These are phyloP conservation scores for Agrocybe pediades DNA, from an alignment of 768 basidiomycete genomes.

Conservation along the genomic window DNA sequence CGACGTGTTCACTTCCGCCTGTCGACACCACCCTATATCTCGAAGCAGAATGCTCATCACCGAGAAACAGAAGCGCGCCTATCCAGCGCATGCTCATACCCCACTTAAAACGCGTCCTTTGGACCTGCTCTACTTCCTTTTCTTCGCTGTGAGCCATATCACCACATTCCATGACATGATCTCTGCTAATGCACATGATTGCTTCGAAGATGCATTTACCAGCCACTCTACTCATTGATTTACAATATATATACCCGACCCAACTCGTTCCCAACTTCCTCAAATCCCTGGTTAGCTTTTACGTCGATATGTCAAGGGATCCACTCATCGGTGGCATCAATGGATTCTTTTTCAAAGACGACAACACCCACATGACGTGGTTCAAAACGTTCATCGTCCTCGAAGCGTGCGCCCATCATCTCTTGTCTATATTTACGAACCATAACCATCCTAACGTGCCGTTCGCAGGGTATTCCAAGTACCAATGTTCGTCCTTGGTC, in stretches of 20 bases:
- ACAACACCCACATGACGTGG: conserved; percentile 49
- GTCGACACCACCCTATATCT: neutral
- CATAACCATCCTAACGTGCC: neutral
- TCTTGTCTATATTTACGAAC: neutral
- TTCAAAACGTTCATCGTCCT: conserved; percentile 65
- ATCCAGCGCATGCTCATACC: conserved; percentile 6
- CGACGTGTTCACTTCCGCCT: neutral
- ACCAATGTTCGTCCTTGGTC: conserved; percentile 76
- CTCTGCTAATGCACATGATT: neutral
- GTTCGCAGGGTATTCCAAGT: conserved; percentile 63
- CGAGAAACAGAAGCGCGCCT: conserved; percentile 18
- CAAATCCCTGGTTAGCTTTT: conserved; percentile 45
- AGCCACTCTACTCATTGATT: conserved; percentile 68
- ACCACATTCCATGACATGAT: neutral
- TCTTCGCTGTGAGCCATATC: conserved; percentile 57
- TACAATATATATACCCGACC: conserved; percentile 65
- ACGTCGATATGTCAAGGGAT: conserved; percentile 62
- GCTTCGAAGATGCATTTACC: conserved; percentile 57
- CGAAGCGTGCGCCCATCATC: conserved; percentile 50
- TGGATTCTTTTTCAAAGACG: conserved; percentile 36
- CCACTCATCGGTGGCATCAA: conserved; percentile 60
- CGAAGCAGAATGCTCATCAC: conserved; percentile 22
- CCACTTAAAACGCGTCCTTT: conserved; percentile 59
- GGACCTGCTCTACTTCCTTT: conserved; percentile 70
- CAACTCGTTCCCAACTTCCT: conserved; percentile 50